phyloP scores from a whole-genome alignment of 1,284 basidiomycete species.

The Cutaneotrichosporon sp. region DNA sequence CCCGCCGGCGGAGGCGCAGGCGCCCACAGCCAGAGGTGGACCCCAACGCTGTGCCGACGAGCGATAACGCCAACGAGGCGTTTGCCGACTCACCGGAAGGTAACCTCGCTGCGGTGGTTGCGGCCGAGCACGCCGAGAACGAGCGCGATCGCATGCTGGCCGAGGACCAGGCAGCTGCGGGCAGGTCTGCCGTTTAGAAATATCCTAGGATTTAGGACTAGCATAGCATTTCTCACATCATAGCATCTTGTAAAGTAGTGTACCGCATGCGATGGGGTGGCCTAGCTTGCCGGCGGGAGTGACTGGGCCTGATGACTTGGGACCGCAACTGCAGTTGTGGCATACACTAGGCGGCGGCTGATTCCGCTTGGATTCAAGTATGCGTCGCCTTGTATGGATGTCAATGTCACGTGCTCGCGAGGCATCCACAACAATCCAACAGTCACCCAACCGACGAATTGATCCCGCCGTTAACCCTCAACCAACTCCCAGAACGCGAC shows the following conservation, averaged over 20 bases:
- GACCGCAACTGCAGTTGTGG: too few species aligned
- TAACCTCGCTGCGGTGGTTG: conserved; percentile 43
- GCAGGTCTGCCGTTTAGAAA: neutral
- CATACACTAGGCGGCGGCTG: too few species aligned
- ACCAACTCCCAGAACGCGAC: neutral
- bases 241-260: conserved; percentile 1
- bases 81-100: conserved; percentile 40
- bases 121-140: conserved; percentile 33
- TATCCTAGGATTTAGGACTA: neutral
- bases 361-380: too few species aligned
- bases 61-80: conserved; percentile 22
- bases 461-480: neutral
- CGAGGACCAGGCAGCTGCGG: conserved; percentile 45
- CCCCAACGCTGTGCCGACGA: conserved; percentile 7
- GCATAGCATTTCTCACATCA: neutral
- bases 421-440: too few species aligned
- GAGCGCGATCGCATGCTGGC: conserved; percentile 50
- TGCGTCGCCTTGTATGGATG: too few species aligned
- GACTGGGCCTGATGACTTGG: too few species aligned
- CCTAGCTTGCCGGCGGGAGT: too few species aligned
- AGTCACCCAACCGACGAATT: neutral
- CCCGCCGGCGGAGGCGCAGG: conserved; percentile 54
- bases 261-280: neutral
- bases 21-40: conserved; percentile 15
- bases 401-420: too few species aligned